Evolutionary conservation across 2,329 filamentous ascomycete species (phyloP).

Genomic region (Talaromyces sp.): DNA sequence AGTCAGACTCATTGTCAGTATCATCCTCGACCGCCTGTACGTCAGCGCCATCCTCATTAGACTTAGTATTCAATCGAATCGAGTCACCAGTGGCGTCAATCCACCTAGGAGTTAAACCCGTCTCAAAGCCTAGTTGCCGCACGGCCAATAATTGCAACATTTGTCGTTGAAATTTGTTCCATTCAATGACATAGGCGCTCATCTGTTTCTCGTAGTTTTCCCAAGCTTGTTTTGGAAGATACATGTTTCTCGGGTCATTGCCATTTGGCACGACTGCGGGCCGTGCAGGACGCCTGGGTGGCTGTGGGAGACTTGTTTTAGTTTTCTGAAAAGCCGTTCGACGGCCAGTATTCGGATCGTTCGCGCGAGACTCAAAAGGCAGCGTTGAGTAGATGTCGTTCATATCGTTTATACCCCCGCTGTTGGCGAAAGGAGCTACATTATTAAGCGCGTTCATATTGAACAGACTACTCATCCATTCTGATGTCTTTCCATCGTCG

Average conservation of each 20-base stretch:
- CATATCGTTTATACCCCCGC: conserved; percentile 51
- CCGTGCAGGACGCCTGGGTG: conserved; percentile 49
- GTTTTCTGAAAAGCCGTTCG: conserved; percentile 32
- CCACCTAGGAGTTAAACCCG: conserved; percentile 47
- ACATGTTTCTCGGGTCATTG: conserved; percentile 31
- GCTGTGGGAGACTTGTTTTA: conserved; percentile 47
- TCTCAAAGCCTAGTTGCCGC: conserved; percentile 48
- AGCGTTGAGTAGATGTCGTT: conserved; percentile 52
- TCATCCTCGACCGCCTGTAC: conserved; percentile 23
- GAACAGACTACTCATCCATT: conserved; percentile 28
- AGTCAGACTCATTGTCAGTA: conserved; percentile 28
- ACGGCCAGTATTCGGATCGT: conserved; percentile 41
- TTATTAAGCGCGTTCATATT: conserved; percentile 51
- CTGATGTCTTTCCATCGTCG: conserved; percentile 20
- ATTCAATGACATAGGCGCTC: conserved; percentile 54
- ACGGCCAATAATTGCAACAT: conserved; percentile 56
- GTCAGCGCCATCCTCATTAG: conserved; percentile 1
- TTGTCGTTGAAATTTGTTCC: conserved; percentile 51
- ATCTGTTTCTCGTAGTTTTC: conserved; percentile 52
- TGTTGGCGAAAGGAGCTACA: conserved; percentile 49
- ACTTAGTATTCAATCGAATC: conserved; percentile 29
- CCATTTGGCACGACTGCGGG: conserved; percentile 26
- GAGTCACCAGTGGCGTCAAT: conserved; percentile 52
- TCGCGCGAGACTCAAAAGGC: conserved; percentile 56
- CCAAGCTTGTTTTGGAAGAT: conserved; percentile 48